Evolutionary conservation across 2,329 filamentous ascomycete species (phyloP).

Genomic region (Fusarium domesticum): DNA sequence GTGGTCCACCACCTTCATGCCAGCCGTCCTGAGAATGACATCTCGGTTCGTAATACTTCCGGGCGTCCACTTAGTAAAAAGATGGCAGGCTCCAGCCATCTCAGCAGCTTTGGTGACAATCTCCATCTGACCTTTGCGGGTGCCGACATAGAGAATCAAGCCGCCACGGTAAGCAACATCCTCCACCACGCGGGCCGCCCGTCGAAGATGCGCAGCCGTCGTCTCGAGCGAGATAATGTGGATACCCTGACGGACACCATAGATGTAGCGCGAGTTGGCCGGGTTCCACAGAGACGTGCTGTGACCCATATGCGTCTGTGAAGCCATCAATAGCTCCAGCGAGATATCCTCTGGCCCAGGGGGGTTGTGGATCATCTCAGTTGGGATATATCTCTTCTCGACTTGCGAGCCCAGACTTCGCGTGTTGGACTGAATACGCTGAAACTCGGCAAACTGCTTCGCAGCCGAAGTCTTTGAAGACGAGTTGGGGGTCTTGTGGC

Average conservation of each 20-base stretch:
- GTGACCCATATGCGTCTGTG: slow-evolving; percentile 87
- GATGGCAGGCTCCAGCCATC: slow-evolving; percentile 74
- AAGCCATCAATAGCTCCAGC: slow-evolving; percentile 84
- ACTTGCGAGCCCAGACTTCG: slow-evolving; percentile 48
- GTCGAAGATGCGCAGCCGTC: slow-evolving; percentile 84
- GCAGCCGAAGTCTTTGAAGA: slow-evolving; percentile 36
- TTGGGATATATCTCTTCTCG: slow-evolving; percentile 60
- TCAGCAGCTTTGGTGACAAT: slow-evolving; percentile 78
- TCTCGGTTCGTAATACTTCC: slow-evolving; percentile 91
- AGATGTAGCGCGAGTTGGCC: slow-evolving; percentile 89
- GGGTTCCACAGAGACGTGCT: slow-evolving; percentile 92
- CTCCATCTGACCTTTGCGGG: slow-evolving; percentile 74
- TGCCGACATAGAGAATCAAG: slow-evolving; percentile 87
- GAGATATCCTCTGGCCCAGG: slow-evolving; percentile 77
- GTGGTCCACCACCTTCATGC: slow-evolving; percentile 73
- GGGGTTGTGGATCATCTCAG: slow-evolving; percentile 66
- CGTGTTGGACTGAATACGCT: slow-evolving; percentile 42
- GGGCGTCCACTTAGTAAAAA: slow-evolving; percentile 91
- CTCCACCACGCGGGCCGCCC: slow-evolving; percentile 87
- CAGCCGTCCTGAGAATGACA: slow-evolving; percentile 72
- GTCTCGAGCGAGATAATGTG: slow-evolving; percentile 92
- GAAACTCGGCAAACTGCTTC: slow-evolving; percentile 40
- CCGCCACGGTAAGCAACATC: slow-evolving; percentile 81
- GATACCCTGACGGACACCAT: slow-evolving; percentile 80
- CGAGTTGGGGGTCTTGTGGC: slow-evolving; percentile 34